These are phyloP conservation scores for Aspergillus conjunctus DNA, from an alignment of 495 filamentous ascomycete species.

Conservation along the genomic window DNA sequence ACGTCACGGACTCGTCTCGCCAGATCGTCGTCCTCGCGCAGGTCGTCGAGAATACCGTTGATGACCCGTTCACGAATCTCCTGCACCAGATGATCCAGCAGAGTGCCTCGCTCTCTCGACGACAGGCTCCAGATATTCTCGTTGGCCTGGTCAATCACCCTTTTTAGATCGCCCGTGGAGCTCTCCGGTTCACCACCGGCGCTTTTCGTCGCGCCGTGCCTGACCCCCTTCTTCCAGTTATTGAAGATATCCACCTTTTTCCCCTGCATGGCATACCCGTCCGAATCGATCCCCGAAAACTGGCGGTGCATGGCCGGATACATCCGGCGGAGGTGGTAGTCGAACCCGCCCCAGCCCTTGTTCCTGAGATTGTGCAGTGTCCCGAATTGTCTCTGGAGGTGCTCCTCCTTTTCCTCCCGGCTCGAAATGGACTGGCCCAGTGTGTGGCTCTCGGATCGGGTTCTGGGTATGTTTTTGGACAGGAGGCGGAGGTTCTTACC, in stretches of 20 bases:
- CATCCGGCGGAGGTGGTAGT: constrained; percentile 14
- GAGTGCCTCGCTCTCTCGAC: not conserved
- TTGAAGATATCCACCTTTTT: not conserved
- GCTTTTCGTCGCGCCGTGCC: constrained; percentile 14
- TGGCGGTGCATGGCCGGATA: constrained; percentile 25
- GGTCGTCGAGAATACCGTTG: not conserved
- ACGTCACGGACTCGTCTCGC: not conserved
- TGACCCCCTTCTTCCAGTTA: not conserved
- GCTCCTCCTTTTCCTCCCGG: constrained; percentile 11
- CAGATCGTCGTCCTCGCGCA: not conserved
- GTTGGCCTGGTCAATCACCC: not conserved
- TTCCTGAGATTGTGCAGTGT: constrained; percentile 19
- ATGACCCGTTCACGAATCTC: not conserved
- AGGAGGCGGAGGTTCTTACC: constrained; percentile 47
- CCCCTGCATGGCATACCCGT: constrained; percentile 24
- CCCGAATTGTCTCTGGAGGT: constrained; percentile 13
- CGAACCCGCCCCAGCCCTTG: constrained; percentile 15
- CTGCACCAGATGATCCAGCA: not conserved
- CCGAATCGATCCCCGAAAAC: constrained; percentile 31
- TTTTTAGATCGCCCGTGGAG: not conserved
- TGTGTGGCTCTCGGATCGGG: constrained; percentile 41
- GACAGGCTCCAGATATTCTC: not conserved
- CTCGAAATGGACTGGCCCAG: not conserved
- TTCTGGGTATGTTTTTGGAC: constrained; percentile 30
- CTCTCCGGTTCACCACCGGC: not conserved